Conservation (phyloP, 2,329 filamentous ascomycete genomes). For the Ceratocystis cacaofunesta region DNA sequence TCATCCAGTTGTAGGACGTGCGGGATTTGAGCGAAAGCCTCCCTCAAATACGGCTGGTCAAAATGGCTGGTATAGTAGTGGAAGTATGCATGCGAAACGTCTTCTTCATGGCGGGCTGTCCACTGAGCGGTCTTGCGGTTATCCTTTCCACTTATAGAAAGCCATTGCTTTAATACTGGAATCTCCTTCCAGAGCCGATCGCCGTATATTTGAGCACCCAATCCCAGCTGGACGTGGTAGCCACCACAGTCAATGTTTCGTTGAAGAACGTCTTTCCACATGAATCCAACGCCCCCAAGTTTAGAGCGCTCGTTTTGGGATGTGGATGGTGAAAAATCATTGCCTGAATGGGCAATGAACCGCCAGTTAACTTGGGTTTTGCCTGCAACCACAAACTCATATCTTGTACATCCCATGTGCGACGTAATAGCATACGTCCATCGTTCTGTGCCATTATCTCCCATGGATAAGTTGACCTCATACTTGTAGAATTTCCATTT, state of each 20-base stretch:
- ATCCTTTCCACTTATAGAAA: slow-evolving; percentile 82
- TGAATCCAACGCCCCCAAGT: slow-evolving; percentile 77
- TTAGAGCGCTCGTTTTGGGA: slow-evolving; percentile 72
- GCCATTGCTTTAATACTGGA: slow-evolving; percentile 85
- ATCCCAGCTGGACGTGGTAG: slow-evolving; percentile 82
- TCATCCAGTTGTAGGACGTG: slow-evolving; percentile 88
- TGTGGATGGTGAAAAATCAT: slow-evolving; percentile 83
- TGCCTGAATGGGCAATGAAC: slow-evolving; percentile 89
- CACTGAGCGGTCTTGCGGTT: slow-evolving; percentile 79
- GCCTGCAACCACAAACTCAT: slow-evolving; percentile 90
- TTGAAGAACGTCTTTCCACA: slow-evolving; percentile 98
- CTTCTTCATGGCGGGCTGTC: slow-evolving; percentile 90
- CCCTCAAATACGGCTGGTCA: slow-evolving; percentile 84
- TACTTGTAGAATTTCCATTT: slow-evolving; percentile 95
- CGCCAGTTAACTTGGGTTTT: slow-evolving; percentile 84
- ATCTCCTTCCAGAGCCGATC: slow-evolving; percentile 95
- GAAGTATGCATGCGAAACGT: slow-evolving; percentile 91
- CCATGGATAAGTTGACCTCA: slow-evolving; percentile 79
- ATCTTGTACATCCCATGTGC: slow-evolving; percentile 90
- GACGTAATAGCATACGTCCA: slow-evolving; percentile 99
- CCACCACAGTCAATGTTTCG: slow-evolving; percentile 94
- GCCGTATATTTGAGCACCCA: slow-evolving; percentile 90
- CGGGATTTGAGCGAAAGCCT: slow-evolving; percentile 95
- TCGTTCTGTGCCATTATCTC: slow-evolving; percentile 60
- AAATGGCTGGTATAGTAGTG: slow-evolving; percentile 99